These are phyloP conservation scores for Ganoderma multipileum DNA, from an alignment of 1,284 basidiomycete genomes.

Conservation along the genomic window DNA sequence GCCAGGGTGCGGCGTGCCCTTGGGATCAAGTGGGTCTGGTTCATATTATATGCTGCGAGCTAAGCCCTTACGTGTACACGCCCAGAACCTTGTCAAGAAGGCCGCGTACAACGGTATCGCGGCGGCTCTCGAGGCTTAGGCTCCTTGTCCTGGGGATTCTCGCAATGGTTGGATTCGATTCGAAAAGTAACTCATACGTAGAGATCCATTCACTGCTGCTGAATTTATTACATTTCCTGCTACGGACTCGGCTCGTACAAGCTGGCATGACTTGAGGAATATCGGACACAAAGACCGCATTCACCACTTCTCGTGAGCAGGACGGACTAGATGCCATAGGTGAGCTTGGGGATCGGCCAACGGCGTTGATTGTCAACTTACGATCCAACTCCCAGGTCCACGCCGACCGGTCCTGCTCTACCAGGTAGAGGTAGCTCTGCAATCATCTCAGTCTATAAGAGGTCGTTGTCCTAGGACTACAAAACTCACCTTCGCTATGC, in stretches of 20 bases:
- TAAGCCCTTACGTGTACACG: neutral
- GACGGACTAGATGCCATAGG: conserved; percentile 10
- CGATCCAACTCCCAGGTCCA: conserved; percentile 59
- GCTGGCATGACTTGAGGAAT: neutral
- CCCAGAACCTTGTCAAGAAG: conserved; percentile 37
- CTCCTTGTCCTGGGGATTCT: neutral
- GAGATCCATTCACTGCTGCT: neutral
- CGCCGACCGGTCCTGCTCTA: conserved; percentile 49
- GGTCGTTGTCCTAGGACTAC: neutral
- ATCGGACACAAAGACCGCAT: neutral
- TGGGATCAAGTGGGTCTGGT: conserved; percentile 39
- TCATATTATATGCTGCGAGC: neutral
- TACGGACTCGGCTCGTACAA: conserved; percentile 2
- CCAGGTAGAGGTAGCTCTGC: conserved; percentile 48
- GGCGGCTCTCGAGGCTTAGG: conserved; percentile 24
- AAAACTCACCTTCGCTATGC: conserved; percentile 64
- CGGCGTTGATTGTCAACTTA: conserved; percentile 25
- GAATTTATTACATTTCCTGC: neutral
- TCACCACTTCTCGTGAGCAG: conserved; percentile 56
- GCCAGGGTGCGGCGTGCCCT: conserved; percentile 43
- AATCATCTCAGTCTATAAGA: neutral
- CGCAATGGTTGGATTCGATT: neutral
- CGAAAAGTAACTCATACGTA: conserved; percentile 11
- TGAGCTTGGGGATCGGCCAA: neutral
- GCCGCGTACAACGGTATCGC: conserved; percentile 36